These are phyloP conservation scores for Biscogniauxia sp. DNA, from an alignment of 2,329 filamentous ascomycete genomes.

Conservation along the genomic window DNA sequence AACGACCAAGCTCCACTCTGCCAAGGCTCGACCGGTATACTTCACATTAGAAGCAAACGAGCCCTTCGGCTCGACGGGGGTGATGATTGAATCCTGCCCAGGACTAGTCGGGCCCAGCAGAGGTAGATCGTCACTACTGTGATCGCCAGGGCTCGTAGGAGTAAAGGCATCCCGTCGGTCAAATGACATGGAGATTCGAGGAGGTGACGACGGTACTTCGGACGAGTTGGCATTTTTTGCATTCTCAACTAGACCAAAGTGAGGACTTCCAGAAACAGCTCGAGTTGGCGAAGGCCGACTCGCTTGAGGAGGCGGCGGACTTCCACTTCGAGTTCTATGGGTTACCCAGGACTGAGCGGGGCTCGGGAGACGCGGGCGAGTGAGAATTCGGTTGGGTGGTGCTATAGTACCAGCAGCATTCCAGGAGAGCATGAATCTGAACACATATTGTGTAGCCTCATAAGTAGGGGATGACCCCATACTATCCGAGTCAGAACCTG, in stretches of 20 bases:
- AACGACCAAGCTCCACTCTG: constrained; percentile 74
- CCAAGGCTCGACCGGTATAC: constrained; percentile 70
- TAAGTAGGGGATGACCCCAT: constrained; percentile 54
- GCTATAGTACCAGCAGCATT: constrained; percentile 52
- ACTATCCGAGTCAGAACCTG: constrained; percentile 51
- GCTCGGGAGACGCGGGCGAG: constrained; percentile 65
- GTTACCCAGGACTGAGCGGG: constrained; percentile 66
- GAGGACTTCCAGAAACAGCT: constrained; percentile 45
- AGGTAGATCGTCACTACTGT: constrained; percentile 22
- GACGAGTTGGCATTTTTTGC: constrained; percentile 49
- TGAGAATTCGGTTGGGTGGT: constrained; percentile 60
- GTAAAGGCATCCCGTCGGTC: not conserved
- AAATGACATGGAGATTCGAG: constrained; percentile 20
- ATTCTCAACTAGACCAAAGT: constrained; percentile 47
- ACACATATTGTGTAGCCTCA: constrained; percentile 60
- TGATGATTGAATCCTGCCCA: constrained; percentile 36
- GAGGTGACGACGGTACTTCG: constrained; percentile 30
- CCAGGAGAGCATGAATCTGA: constrained; percentile 73
- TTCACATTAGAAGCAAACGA: constrained; percentile 47
- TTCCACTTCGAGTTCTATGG: constrained; percentile 38
- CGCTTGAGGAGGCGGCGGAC: constrained; percentile 36
- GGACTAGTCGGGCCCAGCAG: constrained; percentile 18
- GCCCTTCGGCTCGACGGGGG: constrained; percentile 46
- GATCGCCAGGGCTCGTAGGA: constrained; percentile 18
- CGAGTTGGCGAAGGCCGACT: constrained; percentile 45